Base-by-base conservation (phyloP, 345 rosid species). In the Populus nigra region DNA sequence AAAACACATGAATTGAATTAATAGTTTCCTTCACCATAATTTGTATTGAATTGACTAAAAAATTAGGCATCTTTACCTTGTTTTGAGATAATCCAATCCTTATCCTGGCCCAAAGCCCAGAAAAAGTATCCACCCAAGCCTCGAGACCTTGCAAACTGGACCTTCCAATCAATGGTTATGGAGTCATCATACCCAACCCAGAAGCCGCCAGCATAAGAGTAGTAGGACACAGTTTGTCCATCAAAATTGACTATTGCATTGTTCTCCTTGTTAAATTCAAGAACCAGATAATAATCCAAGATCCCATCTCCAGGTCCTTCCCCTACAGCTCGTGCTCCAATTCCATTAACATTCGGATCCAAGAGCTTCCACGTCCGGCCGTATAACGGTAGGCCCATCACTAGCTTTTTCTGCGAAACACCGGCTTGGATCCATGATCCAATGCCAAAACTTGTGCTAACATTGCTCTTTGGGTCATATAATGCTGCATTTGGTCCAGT, bases 131-230 rank as follows among this genome's bases (percentile, higher is more conserved):
- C 91, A 31, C 80, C 69, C 68, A 85, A 66, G 74, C 85, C 85
- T 71, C 33, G 66, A 1, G 25, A 53, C 73, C 59, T 49, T 1
- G 88, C 86, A 69, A 75, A 88, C 18, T 16, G 53, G 49, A 85
- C 81, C 83, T 82, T 89, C 62, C 23, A 12, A 69, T 71, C 74
- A 39, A 74, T 41, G n/a, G 88, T 84, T 59, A 47, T 0, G 6
- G 25, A 27, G 22, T 84, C 93, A 35, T 88, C 87, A 68, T 86
- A 81, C 78, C 89, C 90, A 22, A 76, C 63, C 90, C 90, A 83
- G 17, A 59, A n/a, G 7, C 74, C 78, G 8, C 79, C 84, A 0
- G 53, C 55, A 41, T 80, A 80, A 9, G 86, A 78, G 61, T 83
- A 87, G 74, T 79, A 83, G 39, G 86, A 82, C 77, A 82, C 85